A percentile compares a stretch with the other conserved stretches of the same genome.
Evolutionary conservation across 2,329 filamentous ascomycete genomes (phyloP).

Genomic region (Penicillium sp.): DNA sequence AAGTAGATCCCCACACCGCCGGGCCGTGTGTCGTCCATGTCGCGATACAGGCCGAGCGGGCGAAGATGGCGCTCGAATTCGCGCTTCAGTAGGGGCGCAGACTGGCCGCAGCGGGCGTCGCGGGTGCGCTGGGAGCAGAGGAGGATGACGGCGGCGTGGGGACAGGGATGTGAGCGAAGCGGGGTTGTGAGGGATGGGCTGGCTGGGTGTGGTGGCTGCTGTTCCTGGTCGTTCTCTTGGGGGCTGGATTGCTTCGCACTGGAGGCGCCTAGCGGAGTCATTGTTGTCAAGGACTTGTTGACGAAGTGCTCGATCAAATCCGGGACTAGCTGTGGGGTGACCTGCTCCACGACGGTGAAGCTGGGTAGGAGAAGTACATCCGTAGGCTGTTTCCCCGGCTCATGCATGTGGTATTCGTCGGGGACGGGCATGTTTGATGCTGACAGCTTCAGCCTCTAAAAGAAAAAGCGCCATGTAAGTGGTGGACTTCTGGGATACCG

Average conservation of each 20-base stretch:
- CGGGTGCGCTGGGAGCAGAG: conserved; percentile 94
- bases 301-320: conserved; percentile 72
- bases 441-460: conserved; percentile 80
- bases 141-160: conserved; percentile 83
- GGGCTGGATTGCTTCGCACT: conserved; percentile 5
- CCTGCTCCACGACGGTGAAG: conserved; percentile 80
- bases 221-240: conserved; percentile 16
- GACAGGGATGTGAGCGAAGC: conserved; percentile 65
- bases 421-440: conserved; percentile 89
- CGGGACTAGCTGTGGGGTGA: conserved; percentile 73
- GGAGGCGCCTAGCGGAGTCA: conserved; percentile 60
- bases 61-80: conserved; percentile 90
- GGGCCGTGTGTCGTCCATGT: conserved; percentile 82
- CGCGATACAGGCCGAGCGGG: conserved; percentile 79
- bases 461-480: conserved; percentile 4
- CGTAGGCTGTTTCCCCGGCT: conserved; percentile 66
- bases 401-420: conserved; percentile 58
- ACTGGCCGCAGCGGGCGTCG: conserved; percentile 92
- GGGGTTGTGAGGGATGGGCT: conserved; percentile 38
- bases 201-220: conserved; percentile 23
- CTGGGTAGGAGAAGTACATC: conserved; percentile 81
- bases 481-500: background rate
- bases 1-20: conserved; percentile 96
- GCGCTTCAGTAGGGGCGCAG: conserved; percentile 80
- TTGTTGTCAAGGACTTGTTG: conserved; percentile 72